These are phyloP conservation scores for Psilocybe cubensis DNA, from an alignment of 768 basidiomycete genomes.

Conservation along the genomic window DNA sequence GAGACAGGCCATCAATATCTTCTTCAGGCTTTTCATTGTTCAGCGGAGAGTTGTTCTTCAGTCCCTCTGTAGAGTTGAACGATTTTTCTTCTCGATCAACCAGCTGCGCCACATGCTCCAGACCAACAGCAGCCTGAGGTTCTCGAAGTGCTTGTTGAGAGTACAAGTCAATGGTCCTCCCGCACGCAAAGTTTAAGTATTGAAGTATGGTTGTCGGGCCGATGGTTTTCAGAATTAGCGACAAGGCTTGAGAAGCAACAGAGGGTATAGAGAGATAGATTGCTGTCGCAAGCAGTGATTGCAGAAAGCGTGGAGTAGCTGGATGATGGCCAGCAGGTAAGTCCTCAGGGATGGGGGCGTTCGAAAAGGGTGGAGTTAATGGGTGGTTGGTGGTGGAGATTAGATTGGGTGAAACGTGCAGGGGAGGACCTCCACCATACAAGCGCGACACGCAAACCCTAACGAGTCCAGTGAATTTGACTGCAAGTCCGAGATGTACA, in stretches of 20 bases:
- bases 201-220: conserved; percentile 76
- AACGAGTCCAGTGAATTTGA: conserved; percentile 3
- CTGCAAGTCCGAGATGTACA: background rate
- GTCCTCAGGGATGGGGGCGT: conserved; percentile 24
- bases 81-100: conserved; percentile 37
- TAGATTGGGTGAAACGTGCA: conserved; percentile 67
- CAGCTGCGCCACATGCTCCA: conserved; percentile 67
- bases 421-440: conserved; percentile 83
- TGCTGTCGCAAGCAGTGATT: conserved; percentile 86
- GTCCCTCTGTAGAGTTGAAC: conserved; percentile 14
- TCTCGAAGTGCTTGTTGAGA: conserved; percentile 39
- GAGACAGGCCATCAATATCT: background rate
- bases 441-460: conserved; percentile 87
- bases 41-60: conserved; percentile 15
- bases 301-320: conserved; percentile 78
- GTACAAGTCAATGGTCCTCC: conserved; percentile 57
- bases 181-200: conserved; percentile 85
- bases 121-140: conserved; percentile 64
- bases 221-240: conserved; percentile 69
- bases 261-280: conserved; percentile 85
- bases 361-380: conserved; percentile 70
- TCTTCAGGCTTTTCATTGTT: conserved; percentile 8
- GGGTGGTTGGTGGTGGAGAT: conserved; percentile 71
- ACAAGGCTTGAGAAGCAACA: conserved; percentile 75
- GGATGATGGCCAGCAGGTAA: conserved; percentile 65